Evolutionary conservation across 441 rosid species (phyloP).

Genomic region (Viola pubescens): DNA sequence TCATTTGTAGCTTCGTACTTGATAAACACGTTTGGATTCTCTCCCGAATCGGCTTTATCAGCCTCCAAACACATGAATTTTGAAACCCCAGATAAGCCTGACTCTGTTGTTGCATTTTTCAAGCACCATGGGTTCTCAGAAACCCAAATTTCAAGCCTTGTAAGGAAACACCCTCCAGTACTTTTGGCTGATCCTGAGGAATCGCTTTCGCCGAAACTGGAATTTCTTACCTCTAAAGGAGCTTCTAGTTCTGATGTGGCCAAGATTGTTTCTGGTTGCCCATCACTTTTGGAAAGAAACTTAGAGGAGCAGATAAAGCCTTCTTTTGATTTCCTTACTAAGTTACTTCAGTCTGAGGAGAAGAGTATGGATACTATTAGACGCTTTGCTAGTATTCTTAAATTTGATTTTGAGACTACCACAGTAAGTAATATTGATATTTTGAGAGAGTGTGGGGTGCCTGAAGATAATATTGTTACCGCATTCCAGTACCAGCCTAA

Average conservation of each 20-base stretch:
- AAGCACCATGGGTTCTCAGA: constrained; percentile 23
- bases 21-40: constrained; percentile 24
- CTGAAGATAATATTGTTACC: neutral
- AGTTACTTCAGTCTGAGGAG: neutral
- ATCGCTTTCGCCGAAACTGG: constrained; percentile 23
- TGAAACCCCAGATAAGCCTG: constrained; percentile 18
- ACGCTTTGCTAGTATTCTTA: neutral
- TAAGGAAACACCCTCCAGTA: constrained; percentile 10
- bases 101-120: constrained; percentile 20
- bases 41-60: constrained; percentile 23
- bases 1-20: constrained; percentile 27
- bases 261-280: neutral
- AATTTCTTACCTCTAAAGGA: constrained; percentile 1
- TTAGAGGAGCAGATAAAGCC: neutral
- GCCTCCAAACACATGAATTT: constrained; percentile 19
- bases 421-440: too few species aligned
- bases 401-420: neutral
- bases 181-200: constrained; percentile 16
- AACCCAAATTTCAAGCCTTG: constrained; percentile 18
- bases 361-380: neutral
- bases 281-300: neutral
- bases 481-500: neutral
- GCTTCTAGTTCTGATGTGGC: neutral
- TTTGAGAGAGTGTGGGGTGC: neutral
- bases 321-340: neutral